These are phyloP conservation scores for Ustilago cynodontis DNA, from an alignment of 1,284 basidiomycete genomes.

Conservation along the genomic window DNA sequence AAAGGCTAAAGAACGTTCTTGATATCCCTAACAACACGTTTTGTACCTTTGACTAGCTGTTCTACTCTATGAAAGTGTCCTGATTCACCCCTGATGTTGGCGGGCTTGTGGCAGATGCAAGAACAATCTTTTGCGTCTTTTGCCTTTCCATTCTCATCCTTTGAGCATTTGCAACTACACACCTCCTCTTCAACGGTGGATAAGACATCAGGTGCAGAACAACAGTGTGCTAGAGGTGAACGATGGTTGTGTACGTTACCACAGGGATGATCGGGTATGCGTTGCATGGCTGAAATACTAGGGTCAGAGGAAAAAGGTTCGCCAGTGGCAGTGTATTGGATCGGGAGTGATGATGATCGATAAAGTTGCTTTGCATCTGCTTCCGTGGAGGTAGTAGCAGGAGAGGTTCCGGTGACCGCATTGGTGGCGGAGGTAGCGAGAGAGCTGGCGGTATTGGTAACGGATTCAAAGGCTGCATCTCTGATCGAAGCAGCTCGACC, in stretches of 20 bases:
- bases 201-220: constrained; percentile 24
- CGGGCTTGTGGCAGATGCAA: constrained; percentile 22
- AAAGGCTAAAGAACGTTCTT: constrained; percentile 33
- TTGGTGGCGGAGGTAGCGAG: constrained; percentile 9
- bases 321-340: constrained; percentile 31
- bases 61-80: constrained; percentile 46
- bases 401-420: constrained; percentile 1
- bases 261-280: constrained; percentile 44
- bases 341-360: constrained; percentile 18
- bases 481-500: constrained; percentile 12
- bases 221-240: constrained; percentile 20
- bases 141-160: not conserved
- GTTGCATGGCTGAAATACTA: constrained; percentile 45
- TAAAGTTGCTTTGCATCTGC: not conserved
- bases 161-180: constrained; percentile 19
- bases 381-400: not conserved
- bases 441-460: not conserved
- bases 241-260: constrained; percentile 5
- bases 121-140: not conserved
- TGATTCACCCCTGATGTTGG: constrained; percentile 16
- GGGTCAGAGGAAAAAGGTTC: constrained; percentile 42
- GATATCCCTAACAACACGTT: constrained; percentile 40
- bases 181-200: not conserved
- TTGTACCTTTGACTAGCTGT: constrained; percentile 47
- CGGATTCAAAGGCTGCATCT: constrained; percentile 7